Percentiles rank a stretch among this genome's conserved stretches.
Evolutionary conservation across 331 rosid species (phyloP).

Genomic region (Malus hybrid): DNA sequence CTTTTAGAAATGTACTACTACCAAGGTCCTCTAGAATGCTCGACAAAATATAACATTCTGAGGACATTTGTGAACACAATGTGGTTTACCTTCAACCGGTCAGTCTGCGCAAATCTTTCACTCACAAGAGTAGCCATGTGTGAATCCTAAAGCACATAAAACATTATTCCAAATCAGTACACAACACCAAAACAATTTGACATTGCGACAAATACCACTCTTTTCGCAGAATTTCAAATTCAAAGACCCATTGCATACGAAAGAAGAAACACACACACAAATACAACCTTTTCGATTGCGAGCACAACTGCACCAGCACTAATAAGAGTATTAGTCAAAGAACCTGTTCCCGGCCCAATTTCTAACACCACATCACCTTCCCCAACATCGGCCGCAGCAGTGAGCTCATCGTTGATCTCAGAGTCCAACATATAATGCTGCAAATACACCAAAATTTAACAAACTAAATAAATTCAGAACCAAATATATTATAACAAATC

Average conservation of each 20-base stretch:
- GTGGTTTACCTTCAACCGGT: slow-evolving; percentile 54
- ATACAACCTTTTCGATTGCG: slow-evolving; percentile 78
- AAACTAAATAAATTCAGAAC: background rate
- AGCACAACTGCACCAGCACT: slow-evolving; percentile 70
- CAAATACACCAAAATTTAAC: slow-evolving; percentile 14
- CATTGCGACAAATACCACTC: background rate
- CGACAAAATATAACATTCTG: background rate
- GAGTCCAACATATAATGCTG: slow-evolving; percentile 90
- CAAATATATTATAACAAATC: background rate
- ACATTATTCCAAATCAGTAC: slow-evolving; percentile 9
- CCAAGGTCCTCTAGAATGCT: background rate
- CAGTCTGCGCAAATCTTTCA: slow-evolving; percentile 62
- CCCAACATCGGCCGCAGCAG: slow-evolving; percentile 46
- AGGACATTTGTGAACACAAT: background rate
- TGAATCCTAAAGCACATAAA: slow-evolving; percentile 50
- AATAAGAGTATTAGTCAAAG: slow-evolving; percentile 70
- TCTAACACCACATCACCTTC: slow-evolving; percentile 79
- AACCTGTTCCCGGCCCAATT: slow-evolving; percentile 96
- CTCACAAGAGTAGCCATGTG: slow-evolving; percentile 82
- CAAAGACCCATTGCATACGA: background rate
- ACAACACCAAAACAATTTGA: background rate
- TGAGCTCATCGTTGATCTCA: slow-evolving; percentile 67
- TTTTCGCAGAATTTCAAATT: background rate
- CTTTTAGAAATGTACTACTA: background rate
- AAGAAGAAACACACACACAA: background rate